phyloP scores from a whole-genome alignment of 2,329 filamentous ascomycete species.

The Colletotrichum lentis region DNA sequence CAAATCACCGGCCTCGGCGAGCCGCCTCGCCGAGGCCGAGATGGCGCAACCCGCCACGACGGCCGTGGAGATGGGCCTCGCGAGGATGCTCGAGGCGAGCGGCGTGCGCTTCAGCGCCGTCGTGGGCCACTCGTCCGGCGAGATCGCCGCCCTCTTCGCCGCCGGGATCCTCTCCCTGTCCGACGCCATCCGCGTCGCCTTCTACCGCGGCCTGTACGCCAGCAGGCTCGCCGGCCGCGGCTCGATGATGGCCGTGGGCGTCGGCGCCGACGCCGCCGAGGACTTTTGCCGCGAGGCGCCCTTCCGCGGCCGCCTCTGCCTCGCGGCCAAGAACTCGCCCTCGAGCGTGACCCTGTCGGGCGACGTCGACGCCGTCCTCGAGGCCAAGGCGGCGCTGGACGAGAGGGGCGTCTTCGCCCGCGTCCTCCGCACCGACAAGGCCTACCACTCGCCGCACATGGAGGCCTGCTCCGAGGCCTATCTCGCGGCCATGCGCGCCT shows the following conservation, averaged over 20 bases:
- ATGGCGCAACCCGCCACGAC: slow-evolving; percentile 48
- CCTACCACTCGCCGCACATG: slow-evolving; percentile 41
- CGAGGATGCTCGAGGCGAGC: slow-evolving; percentile 48
- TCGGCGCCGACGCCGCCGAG: slow-evolving; percentile 52
- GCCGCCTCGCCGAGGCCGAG: slow-evolving; percentile 38
- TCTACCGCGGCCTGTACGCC: slow-evolving; percentile 48
- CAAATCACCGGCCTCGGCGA: slow-evolving; percentile 1
- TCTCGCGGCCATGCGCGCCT: neutral
- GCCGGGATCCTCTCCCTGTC: slow-evolving; percentile 47
- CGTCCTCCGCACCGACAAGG: slow-evolving; percentile 37
- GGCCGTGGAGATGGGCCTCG: slow-evolving; percentile 50
- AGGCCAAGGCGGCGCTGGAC: slow-evolving; percentile 41
- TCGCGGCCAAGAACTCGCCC: slow-evolving; percentile 61
- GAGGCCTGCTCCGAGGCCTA: slow-evolving; percentile 41
- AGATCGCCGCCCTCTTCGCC: slow-evolving; percentile 56
- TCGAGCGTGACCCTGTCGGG: slow-evolving; percentile 58
- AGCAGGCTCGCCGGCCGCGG: slow-evolving; percentile 47
- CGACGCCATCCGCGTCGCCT: slow-evolving; percentile 51
- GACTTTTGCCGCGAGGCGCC: slow-evolving; percentile 38
- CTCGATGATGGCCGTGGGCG: slow-evolving; percentile 65
- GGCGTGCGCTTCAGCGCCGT: slow-evolving; percentile 47
- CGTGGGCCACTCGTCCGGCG: slow-evolving; percentile 55
- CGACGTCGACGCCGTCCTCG: slow-evolving; percentile 39
- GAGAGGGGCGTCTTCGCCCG: slow-evolving; percentile 22
- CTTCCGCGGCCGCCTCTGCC: slow-evolving; percentile 22